Base-by-base conservation (phyloP, 495 filamentous ascomycete genomes). In the Hypoxylon perforatum region DNA sequence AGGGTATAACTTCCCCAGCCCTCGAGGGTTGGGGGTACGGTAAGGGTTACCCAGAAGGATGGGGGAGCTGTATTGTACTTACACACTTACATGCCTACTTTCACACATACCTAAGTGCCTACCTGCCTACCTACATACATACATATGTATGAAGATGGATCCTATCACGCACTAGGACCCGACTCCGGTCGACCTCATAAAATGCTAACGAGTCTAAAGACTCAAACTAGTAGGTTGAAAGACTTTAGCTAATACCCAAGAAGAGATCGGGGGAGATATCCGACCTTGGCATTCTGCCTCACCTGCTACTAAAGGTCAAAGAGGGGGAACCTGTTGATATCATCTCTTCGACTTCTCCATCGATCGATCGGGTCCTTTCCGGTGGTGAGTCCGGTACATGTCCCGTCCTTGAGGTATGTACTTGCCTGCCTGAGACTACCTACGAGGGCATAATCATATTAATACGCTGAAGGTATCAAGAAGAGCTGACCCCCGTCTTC, bases 391-490 rank as follows among this genome's bases (percentile, higher is more conserved):
- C 30, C 7, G 14, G 15, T 15, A 17, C 38, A 10, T 15, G 3
- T 15, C 14, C 12, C 38, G 4, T 41, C 30, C 12, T 51, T 23
- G 4, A 23, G 46, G 25, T 21, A 21, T n/a, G n/a, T n/a, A n/a
- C n/a, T n/a, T n/a, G n/a, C 10, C 44, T 14, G 4, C 36, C 36
- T 4, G 30, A 15, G 49, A 42, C n/a, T 8, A 8, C 30, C n/a
- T 8, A 8, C 30, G 42, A 54, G 17, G 35, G 30, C 15, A 41
- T n/a, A 36, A 42, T 9, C 12, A 22, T 38, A 17, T 41, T 56
- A 35, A 56, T 56, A 63, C 50, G 11, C 25, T 11, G 41, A 35
- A 35, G 41, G 60, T 41, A 28, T 41, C 50, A 55, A 15, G 41
- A 48, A 30, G 41, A 1, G 4, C 19, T 15, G 17, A 1, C 15